phyloP scores from a whole-genome alignment of 169 alveolate species.

The Plasmodium fragile region DNA sequence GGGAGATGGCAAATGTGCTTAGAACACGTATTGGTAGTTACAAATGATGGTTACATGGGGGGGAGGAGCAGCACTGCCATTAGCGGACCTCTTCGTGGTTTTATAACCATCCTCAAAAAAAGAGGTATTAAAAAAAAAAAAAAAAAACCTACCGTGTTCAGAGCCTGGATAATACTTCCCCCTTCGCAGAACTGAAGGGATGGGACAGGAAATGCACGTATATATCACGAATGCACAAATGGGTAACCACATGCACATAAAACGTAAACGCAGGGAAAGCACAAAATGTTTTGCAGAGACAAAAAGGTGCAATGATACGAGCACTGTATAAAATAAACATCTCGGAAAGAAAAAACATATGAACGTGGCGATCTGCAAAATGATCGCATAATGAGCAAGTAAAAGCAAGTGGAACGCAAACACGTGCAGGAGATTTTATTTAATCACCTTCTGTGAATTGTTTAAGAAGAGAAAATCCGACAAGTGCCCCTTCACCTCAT shows the following conservation, averaged over 20 bases:
- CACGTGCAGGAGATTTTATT: neutral
- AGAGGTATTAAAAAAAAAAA: too few species aligned
- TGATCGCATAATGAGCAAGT: neutral
- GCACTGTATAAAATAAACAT: neutral
- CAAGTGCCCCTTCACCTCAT: conserved; percentile 29
- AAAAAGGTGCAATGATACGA: neutral
- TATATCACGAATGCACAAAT: neutral
- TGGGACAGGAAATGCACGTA: neutral
- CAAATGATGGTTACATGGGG: neutral
- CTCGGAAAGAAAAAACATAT: neutral
- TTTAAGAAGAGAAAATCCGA: conserved; percentile 33
- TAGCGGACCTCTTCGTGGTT: neutral
- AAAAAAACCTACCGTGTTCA: conserved; percentile 8
- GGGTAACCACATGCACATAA: neutral
- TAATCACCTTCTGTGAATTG: conserved; percentile 47
- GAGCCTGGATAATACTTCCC: conserved; percentile 34
- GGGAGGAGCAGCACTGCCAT: neutral
- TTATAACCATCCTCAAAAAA: neutral
- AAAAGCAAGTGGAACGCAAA: neutral
- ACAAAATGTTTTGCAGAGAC: neutral
- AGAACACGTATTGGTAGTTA: neutral
- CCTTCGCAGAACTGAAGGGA: conserved; percentile 53
- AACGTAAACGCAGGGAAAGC: neutral
- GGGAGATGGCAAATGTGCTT: neutral
- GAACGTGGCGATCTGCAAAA: neutral